phyloP scores from a whole-genome alignment of 305 asterid genomes.

The Stenogyne calaminthoides region DNA sequence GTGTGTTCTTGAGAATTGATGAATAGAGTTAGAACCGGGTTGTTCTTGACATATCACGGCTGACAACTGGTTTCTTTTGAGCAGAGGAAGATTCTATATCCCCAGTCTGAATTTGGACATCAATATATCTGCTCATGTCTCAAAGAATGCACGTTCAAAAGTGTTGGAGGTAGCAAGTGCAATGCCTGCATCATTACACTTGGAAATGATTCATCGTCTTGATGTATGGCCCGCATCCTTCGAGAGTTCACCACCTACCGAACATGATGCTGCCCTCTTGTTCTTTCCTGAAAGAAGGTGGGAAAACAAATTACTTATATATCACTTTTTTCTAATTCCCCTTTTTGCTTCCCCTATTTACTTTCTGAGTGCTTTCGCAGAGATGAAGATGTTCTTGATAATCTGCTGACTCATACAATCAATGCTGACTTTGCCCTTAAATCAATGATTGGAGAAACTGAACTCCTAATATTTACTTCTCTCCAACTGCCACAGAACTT shows the following conservation, averaged over 20 bases:
- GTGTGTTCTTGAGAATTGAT: not conserved
- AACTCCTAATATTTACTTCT: constrained; percentile 60
- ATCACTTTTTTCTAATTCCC: not conserved
- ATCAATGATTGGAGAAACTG: constrained; percentile 38
- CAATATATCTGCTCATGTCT: constrained; percentile 44
- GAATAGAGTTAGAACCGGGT: not conserved
- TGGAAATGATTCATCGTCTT: constrained; percentile 44
- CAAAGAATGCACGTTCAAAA: constrained; percentile 40
- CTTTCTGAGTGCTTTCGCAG: constrained; percentile 35
- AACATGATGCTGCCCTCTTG: constrained; percentile 44
- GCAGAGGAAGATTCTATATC: constrained; percentile 54
- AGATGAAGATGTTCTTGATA: constrained; percentile 46
- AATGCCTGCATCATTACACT: constrained; percentile 41
- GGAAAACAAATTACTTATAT: constrained; percentile 7
- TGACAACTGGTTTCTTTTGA: constrained; percentile 28
- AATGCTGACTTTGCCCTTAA: constrained; percentile 43
- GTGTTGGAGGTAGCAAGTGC: constrained; percentile 41
- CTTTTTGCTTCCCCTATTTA: constrained; percentile 12
- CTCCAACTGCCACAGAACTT: constrained; percentile 42
- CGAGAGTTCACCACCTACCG: constrained; percentile 45
- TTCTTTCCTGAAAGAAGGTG: constrained; percentile 55
- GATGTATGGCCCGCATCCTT: constrained; percentile 55
- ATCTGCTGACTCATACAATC: constrained; percentile 40
- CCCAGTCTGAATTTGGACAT: constrained; percentile 35
- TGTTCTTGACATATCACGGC: constrained; percentile 20